Base-by-base conservation (phyloP, 2,329 filamentous ascomycete species). In the Chrysosphaeria jannelii region DNA sequence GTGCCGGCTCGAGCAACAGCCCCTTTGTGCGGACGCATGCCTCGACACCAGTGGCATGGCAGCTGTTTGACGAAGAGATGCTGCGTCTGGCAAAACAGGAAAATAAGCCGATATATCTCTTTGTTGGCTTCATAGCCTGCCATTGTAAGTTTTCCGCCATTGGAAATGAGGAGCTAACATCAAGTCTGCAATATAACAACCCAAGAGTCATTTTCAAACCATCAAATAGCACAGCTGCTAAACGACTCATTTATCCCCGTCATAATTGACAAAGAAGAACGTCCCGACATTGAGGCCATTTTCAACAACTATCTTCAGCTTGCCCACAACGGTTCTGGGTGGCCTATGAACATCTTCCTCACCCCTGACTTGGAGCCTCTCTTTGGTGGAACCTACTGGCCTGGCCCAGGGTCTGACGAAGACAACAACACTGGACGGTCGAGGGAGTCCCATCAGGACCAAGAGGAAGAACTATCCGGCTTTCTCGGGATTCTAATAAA, bases 241-340 rank as follows among this genome's bases (percentile, higher is more conserved):
- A 97, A 93, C 47, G 53, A 67, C 29, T 60, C 63, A 27, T 97
- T 93, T 42, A 63, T 97, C 21, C 81, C 85, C 4, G 65, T 93
- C 40, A 71, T 91, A 35, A 61, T 93, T 36, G 85, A 97, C 43
- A 64, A 79, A 29, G 85, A 97, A 44, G 76, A 90, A 44, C 65
- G 81, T 13, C 81, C 81, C 6, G 79, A 93, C 39, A 64, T 93
- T 31, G 85, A 97, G 39, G 66, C 72, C 30, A 79, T 93, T 32
- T 93, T 93, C 43, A 91, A 91, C 76, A 90, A 90, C 47, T 97
- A 90, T 42, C 69, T 90, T 19, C 78, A 91, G 41, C 81, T 81
- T 2, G 81, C 85, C 8, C 89, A 71, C 28, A 78, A 72, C 11
- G 68, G 62, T 2, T 81, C 78, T 7, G 85, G 85, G 19, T 93